Conservation (phyloP, 257 asterid genomes). For the Solanum pimpinellifolium region DNA sequence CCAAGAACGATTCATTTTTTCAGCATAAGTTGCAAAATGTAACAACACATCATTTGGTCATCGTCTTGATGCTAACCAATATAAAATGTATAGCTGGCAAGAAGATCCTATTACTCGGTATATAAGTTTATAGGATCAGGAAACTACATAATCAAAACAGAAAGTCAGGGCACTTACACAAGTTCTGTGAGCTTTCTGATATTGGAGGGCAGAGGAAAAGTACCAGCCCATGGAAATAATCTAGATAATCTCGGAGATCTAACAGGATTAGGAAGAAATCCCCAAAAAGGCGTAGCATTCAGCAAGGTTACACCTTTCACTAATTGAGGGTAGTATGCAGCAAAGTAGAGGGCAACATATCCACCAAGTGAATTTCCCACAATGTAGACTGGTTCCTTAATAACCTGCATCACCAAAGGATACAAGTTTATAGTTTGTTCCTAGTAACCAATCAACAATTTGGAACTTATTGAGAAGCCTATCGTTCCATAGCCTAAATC, state of each 20-base stretch:
- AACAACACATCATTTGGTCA: background rate
- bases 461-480: background rate
- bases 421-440: background rate
- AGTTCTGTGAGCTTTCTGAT: conserved; percentile 45
- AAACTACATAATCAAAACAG: background rate
- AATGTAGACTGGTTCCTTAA: conserved; percentile 79
- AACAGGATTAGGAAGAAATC: conserved; percentile 76
- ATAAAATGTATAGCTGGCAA: background rate
- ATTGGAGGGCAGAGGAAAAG: conserved; percentile 72
- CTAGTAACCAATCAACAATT: background rate
- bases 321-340: conserved; percentile 69
- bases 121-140: background rate
- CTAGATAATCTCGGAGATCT: conserved; percentile 66
- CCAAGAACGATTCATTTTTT: background rate
- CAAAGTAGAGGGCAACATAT: conserved; percentile 74
- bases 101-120: background rate
- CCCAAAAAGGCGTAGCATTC: conserved; percentile 96
- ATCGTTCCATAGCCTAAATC: background rate
- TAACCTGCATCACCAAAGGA: conserved; percentile 42
- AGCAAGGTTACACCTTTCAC: conserved; percentile 90
- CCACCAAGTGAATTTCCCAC: conserved; percentile 98
- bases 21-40: background rate
- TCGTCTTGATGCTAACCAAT: background rate
- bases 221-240: conserved; percentile 85
- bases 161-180: conserved; percentile 34